Conservation (phyloP, 2,329 filamentous ascomycete genomes). For the Xylaria sp. region DNA sequence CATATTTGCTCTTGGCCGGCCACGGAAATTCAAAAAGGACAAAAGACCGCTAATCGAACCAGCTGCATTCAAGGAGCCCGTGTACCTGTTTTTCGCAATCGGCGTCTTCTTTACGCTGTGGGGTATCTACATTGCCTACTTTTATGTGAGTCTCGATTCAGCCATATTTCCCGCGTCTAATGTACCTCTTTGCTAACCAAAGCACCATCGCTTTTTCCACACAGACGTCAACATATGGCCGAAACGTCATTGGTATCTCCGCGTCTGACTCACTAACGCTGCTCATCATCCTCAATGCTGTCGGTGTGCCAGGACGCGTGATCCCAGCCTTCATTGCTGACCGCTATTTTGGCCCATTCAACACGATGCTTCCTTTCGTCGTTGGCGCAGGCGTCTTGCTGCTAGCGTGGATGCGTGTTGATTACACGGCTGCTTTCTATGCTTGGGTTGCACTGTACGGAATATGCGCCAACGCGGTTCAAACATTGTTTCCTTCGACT, state of each 20-base stretch:
- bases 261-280: slow-evolving; percentile 11
- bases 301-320: slow-evolving; percentile 12
- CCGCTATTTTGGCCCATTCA: slow-evolving; percentile 11
- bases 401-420: slow-evolving; percentile 4
- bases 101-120: slow-evolving; percentile 44
- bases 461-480: slow-evolving; percentile 19
- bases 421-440: neutral
- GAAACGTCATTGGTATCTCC: slow-evolving; percentile 7
- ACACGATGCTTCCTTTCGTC: slow-evolving; percentile 10
- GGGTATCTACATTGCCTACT: slow-evolving; percentile 52
- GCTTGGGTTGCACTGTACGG: slow-evolving; percentile 18
- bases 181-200: too few species aligned
- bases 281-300: slow-evolving; percentile 17
- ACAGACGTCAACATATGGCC: too few species aligned
- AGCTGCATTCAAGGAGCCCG: slow-evolving; percentile 47
- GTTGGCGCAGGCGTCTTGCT: slow-evolving; percentile 7
- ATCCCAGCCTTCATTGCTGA: slow-evolving; percentile 12
- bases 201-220: too few species aligned
- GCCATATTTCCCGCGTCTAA: too few species aligned
- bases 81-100: slow-evolving; percentile 45
- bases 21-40: slow-evolving; percentile 17
- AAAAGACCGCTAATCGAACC: slow-evolving; percentile 47
- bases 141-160: slow-evolving; percentile 51
- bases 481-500: slow-evolving; percentile 21
- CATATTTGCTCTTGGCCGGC: slow-evolving; percentile 26